phyloP scores from a whole-genome alignment of 164 flowering plant genomes.

The Platanus orientalis region DNA sequence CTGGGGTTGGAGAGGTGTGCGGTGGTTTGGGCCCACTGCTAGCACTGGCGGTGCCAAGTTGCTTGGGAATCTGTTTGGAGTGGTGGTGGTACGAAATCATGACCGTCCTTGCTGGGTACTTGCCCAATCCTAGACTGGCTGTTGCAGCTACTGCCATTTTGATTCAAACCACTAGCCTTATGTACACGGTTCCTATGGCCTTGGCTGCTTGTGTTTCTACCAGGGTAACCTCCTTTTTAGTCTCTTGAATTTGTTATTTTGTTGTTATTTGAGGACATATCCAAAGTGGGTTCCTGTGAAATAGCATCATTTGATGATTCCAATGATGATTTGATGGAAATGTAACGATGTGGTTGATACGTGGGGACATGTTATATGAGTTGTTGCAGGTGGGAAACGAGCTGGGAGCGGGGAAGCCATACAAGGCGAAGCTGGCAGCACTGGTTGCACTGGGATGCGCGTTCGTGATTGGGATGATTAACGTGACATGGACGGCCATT shows the following conservation, averaged over 20 bases:
- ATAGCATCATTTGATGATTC: too few species aligned
- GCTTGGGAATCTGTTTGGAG: conserved; percentile 85
- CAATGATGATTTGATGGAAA: not conserved
- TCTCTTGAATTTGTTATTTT: too few species aligned
- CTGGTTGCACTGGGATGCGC: conserved; percentile 87
- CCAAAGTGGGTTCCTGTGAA: too few species aligned
- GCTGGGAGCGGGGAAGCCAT: conserved; percentile 84
- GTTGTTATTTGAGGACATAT: not conserved
- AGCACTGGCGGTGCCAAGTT: conserved; percentile 77
- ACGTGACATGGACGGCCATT: conserved; percentile 72
- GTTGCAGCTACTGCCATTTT: conserved; percentile 90
- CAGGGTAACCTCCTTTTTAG: conserved; percentile 37
- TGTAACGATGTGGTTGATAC: too few species aligned
- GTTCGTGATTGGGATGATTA: conserved; percentile 53
- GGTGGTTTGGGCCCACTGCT: conserved; percentile 50
- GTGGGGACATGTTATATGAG: too few species aligned
- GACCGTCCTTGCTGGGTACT: conserved; percentile 82
- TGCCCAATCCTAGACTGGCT: conserved; percentile 66
- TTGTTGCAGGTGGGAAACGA: conserved; percentile 98
- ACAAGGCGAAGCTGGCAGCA: conserved; percentile 78
- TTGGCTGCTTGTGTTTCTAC: conserved; percentile 92
- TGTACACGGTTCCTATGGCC: conserved; percentile 98
- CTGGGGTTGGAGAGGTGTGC: conserved; percentile 31
- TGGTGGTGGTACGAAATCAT: conserved; percentile 99
- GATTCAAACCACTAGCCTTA: conserved; percentile 90